A percentile compares a stretch with the other conserved stretches of the same genome.
These are phyloP conservation scores for Scheffersomyces lignosus DNA, from an alignment of 805 yeast species.

Conservation along the genomic window DNA sequence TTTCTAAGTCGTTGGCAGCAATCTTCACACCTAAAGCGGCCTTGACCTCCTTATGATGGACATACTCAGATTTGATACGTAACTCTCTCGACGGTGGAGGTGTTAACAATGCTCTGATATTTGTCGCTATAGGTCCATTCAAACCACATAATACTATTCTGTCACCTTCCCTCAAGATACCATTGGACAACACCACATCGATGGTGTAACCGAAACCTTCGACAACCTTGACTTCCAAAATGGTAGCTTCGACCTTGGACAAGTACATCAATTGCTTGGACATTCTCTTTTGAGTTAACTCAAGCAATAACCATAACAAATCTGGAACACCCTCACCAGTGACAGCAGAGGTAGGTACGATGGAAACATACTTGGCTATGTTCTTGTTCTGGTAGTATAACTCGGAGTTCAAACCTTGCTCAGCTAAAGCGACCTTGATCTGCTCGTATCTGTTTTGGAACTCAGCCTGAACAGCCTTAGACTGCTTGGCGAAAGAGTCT, in stretches of 20 bases:
- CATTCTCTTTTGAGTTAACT: slow-evolving; percentile 98
- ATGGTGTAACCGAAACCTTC: slow-evolving; percentile 99
- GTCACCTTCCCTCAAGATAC: slow-evolving; percentile 93
- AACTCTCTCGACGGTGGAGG: slow-evolving; percentile 97
- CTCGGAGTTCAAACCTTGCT: slow-evolving; percentile 98
- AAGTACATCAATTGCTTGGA: slow-evolving; percentile 96
- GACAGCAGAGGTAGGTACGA: slow-evolving; percentile 98
- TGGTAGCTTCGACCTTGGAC: slow-evolving; percentile 91
- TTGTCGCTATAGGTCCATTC: slow-evolving; percentile 98
- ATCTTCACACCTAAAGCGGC: slow-evolving; percentile 99
- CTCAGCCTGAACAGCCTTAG: slow-evolving; percentile 84
- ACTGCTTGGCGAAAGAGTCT: slow-evolving; percentile 83
- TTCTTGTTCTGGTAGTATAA: slow-evolving; percentile 93
- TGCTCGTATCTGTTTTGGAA: slow-evolving; percentile 83
- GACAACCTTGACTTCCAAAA: slow-evolving; percentile 94
- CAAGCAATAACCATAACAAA: slow-evolving; percentile 90
- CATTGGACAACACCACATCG: slow-evolving; percentile 96
- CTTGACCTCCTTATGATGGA: slow-evolving; percentile 96
- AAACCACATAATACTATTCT: slow-evolving; percentile 94
- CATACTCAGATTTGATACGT: slow-evolving; percentile 94
- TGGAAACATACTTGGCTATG: slow-evolving; percentile 88
- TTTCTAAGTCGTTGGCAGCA: slow-evolving; percentile 95
- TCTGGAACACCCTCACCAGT: slow-evolving; percentile 99
- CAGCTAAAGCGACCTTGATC: slow-evolving; percentile 89
- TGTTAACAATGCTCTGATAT: slow-evolving; percentile 90